Percentiles rank a stretch among this genome's conserved stretches.
Conservation (phyloP, 108 stramenopile species). For the Fistulifera solaris region DNA sequence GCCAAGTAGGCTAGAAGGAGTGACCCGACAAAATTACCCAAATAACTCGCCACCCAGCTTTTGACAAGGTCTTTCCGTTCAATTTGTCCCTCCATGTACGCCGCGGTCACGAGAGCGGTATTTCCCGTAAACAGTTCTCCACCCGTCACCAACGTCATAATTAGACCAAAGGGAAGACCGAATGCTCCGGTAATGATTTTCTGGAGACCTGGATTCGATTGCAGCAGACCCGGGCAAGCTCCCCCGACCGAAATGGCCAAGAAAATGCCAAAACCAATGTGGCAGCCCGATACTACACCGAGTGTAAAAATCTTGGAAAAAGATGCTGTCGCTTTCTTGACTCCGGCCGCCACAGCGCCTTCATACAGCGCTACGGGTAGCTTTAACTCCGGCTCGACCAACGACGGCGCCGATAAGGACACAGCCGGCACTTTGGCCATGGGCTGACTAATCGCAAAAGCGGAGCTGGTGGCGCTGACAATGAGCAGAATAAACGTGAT, state of each 20-base stretch:
- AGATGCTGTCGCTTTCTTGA: constrained; percentile 1
- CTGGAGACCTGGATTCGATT: constrained; percentile 79
- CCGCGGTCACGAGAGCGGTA: constrained; percentile 66
- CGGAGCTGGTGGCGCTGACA: no score
- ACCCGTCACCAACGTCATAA: constrained; percentile 79
- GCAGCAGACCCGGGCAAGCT: constrained; percentile 72
- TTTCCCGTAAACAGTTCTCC: constrained; percentile 66
- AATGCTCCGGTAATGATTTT: constrained; percentile 82
- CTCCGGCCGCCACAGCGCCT: constrained; percentile 17
- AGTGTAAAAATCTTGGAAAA: constrained; percentile 71
- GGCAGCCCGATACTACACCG: constrained; percentile 73
- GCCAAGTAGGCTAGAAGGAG: constrained; percentile 72
- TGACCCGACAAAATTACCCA: constrained; percentile 85
- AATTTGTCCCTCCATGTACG: constrained; percentile 67
- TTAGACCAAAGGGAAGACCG: constrained; percentile 81
- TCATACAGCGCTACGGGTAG: constrained; percentile 13
- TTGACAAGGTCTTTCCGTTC: constrained; percentile 42
- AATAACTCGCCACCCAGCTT: constrained; percentile 64
- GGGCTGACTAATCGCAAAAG: no score
- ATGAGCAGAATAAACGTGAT: no score
- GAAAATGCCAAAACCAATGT: constrained; percentile 83
- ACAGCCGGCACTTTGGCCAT: no score
- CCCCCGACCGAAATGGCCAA: constrained; percentile 80
- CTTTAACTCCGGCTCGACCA: constrained; percentile 2
- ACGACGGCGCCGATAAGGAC: no score